Conservation (phyloP, 108 stramenopile genomes). For the Nitzschia sp. region DNA sequence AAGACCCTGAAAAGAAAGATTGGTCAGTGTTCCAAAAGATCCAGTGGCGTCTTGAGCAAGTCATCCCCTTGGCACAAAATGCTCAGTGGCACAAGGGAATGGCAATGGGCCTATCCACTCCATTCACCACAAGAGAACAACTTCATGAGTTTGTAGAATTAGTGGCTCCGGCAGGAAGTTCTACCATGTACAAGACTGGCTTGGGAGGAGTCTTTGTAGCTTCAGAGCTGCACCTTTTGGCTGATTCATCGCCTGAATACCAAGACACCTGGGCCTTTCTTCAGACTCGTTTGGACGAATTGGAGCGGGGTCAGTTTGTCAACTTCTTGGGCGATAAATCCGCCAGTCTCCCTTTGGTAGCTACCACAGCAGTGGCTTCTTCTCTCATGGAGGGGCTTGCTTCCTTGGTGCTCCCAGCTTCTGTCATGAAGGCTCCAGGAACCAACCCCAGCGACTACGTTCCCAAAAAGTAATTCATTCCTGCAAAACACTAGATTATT, state of each 20-base stretch:
- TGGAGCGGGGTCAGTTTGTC: slow-evolving; percentile 32
- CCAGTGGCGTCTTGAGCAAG: slow-evolving; percentile 33
- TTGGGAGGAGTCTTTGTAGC: slow-evolving; percentile 75
- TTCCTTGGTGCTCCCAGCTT: slow-evolving; percentile 45
- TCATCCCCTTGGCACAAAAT: slow-evolving; percentile 42
- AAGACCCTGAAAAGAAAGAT: slow-evolving; percentile 18
- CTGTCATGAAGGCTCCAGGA: slow-evolving; percentile 1
- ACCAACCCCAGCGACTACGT: slow-evolving; percentile 28
- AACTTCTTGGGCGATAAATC: neutral
- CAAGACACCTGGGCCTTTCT: slow-evolving; percentile 71
- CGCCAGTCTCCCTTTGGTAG: slow-evolving; percentile 35
- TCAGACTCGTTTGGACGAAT: slow-evolving; percentile 51
- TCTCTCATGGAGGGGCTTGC: slow-evolving; percentile 64
- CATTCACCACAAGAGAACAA: slow-evolving; percentile 48
- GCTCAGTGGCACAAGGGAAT: slow-evolving; percentile 80
- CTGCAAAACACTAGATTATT: too few relatives aligned
- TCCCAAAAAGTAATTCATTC: neutral
- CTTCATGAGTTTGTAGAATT: slow-evolving; percentile 65
- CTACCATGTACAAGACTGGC: slow-evolving; percentile 39
- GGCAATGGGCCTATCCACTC: slow-evolving; percentile 77
- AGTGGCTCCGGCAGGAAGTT: slow-evolving; percentile 30
- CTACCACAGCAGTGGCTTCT: slow-evolving; percentile 52
- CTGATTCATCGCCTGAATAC: slow-evolving; percentile 43
- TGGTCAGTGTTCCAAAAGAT: slow-evolving; percentile 26
- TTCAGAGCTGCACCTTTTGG: slow-evolving; percentile 77